A percentile compares a stretch with the other conserved stretches of the same genome.
Conservation (phyloP, 108 stramenopile species). For the Cyclotella sp. region DNA sequence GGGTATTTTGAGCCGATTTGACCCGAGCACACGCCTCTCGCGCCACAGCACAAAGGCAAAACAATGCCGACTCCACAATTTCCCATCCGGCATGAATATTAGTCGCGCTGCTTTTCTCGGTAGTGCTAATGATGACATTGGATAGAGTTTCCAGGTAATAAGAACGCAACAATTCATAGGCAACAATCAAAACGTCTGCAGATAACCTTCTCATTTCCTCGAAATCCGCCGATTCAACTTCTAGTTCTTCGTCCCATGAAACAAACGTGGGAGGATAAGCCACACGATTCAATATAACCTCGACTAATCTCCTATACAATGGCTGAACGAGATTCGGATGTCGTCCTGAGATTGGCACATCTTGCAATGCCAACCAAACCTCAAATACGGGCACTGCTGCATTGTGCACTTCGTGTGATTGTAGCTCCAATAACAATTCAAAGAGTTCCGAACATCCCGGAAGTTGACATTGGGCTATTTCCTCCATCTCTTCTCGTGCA, state of each 20-base stretch:
- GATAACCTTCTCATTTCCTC: conserved; percentile 61
- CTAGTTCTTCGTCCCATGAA: conserved; percentile 63
- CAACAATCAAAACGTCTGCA: conserved; percentile 57
- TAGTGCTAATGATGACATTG: conserved; percentile 15
- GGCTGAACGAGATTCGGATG: conserved; percentile 41
- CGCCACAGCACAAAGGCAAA: conserved; percentile 46
- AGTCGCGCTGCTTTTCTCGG: no score
- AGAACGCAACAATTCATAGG: conserved; percentile 55
- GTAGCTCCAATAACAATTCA: conserved; percentile 54
- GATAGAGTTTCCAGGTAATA: conserved; percentile 50
- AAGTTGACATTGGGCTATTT: conserved; percentile 26
- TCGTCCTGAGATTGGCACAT: conserved; percentile 57
- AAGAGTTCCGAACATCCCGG: conserved; percentile 54
- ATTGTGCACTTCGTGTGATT: conserved; percentile 47
- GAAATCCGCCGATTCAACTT: conserved; percentile 61
- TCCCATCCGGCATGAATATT: conserved; percentile 44
- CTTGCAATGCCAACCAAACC: conserved; percentile 70
- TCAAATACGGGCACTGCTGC: conserved; percentile 57
- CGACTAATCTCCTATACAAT: conserved; percentile 47
- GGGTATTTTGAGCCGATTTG: conserved; percentile 30
- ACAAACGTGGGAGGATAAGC: conserved; percentile 47
- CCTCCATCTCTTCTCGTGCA: conserved; percentile 61
- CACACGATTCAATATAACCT: conserved; percentile 43
- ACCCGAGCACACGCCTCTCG: conserved; percentile 58
- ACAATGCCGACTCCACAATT: conserved; percentile 49